Base-by-base conservation (phyloP, 352 stramenopile species). In the Phytophthora sojae region DNA sequence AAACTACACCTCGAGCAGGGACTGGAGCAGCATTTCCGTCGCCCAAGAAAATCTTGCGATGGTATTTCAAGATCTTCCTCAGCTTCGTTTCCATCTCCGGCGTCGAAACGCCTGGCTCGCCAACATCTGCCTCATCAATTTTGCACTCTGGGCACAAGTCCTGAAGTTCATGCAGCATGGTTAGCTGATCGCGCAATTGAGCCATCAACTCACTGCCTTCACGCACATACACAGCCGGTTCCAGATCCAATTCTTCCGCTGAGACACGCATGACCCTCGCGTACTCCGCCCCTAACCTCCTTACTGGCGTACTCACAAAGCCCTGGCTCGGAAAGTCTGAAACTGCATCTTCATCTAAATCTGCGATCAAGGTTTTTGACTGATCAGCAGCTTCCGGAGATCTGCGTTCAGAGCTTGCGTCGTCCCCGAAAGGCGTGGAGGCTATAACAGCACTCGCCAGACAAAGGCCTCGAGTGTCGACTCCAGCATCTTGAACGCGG, bases 151-250 rank as follows among this genome's bases (percentile, higher is more conserved):
- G 15, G 0, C 15, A 9, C 4, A 57, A 15, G 2, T 57, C 51
- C 3, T 57, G 25, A 6, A 57, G 21, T 39, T 57, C 51, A 2
- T 25, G 26, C 11, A 57, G 29, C 15, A 57, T 26, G 2, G 51
- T 17, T 17, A 57, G 25, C 14, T 57, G 51, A 23, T 57, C 51
- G 2, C 51, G 12, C 26, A 57, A 44, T 6, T 57, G 51, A 57
- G 51, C 26, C 51, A 57, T n/a, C 14, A 44, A 15, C 26, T 57
- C 51, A 25, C 25, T 57, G 4, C 55, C 30, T 25, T 59, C 53
- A 2, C 30, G 53, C 0, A 59, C 12, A 29, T 60, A 60, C 32
- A 60, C 54, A 11, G 35, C 55, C 1, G 37, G 55, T 19, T 61
- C 55, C 21, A 51, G 5, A 23, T 51, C 35, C 17, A 51, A 8